Conservation (phyloP, 495 filamentous ascomycete genomes). For the Physcia stellaris region DNA sequence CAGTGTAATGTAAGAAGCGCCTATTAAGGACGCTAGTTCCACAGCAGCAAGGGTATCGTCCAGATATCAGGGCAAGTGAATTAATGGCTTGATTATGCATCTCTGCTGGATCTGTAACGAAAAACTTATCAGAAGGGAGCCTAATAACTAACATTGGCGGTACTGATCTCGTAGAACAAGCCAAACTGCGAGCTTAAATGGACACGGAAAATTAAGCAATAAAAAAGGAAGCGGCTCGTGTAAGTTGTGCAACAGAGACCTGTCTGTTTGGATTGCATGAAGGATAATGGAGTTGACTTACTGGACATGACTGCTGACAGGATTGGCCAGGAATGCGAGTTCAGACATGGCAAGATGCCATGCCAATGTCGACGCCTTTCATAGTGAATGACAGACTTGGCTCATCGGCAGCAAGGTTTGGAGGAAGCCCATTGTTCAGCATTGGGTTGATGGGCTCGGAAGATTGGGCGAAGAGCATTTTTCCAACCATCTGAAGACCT, state of each 20-base stretch:
- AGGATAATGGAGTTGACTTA: slow-evolving; percentile 46
- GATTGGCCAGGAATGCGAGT: slow-evolving; percentile 38
- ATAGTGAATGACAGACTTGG: slow-evolving; percentile 40
- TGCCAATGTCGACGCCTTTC: slow-evolving; percentile 51
- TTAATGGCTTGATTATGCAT: slow-evolving; percentile 49
- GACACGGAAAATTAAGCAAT: too few relatives aligned
- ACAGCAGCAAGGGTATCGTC: slow-evolving; percentile 41
- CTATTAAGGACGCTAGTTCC: slow-evolving; percentile 40
- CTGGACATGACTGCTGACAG: slow-evolving; percentile 44
- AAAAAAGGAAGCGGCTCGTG: too few relatives aligned
- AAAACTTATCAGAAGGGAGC: too few relatives aligned
- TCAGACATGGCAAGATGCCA: slow-evolving; percentile 52
- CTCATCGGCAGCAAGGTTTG: slow-evolving; percentile 45
- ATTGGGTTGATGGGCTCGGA: slow-evolving; percentile 44
- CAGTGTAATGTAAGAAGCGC: slow-evolving; percentile 32
- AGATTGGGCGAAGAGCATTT: slow-evolving; percentile 43
- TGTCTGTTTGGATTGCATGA: too few relatives aligned
- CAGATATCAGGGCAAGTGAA: slow-evolving; percentile 43
- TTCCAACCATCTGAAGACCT: slow-evolving; percentile 41
- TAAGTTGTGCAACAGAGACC: too few relatives aligned
- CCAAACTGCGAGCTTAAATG: too few relatives aligned
- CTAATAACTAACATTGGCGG: too few relatives aligned
- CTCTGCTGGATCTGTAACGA: slow-evolving; percentile 43
- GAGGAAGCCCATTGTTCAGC: slow-evolving; percentile 42
- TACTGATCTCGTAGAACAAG: too few relatives aligned